Percentiles rank a stretch among this genome's conserved stretches.
These are phyloP conservation scores for Colletotrichum agaves DNA, from an alignment of 2,329 filamentous ascomycete species.

Conservation along the genomic window DNA sequence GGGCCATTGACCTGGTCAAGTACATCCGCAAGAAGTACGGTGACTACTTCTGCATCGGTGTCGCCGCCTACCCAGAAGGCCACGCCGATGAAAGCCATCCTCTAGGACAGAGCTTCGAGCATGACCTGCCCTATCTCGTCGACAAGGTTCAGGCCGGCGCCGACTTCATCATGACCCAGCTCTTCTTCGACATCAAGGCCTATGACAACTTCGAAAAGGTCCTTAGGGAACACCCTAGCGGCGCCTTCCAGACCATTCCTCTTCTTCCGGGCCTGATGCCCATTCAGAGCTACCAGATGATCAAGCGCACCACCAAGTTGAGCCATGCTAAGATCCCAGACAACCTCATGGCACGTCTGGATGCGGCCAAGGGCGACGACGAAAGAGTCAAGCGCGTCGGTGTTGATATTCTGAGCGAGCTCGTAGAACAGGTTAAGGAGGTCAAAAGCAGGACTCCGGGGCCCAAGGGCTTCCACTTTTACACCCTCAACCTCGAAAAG, in stretches of 20 bases:
- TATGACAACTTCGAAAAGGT: conserved; percentile 83
- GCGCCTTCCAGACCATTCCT: conserved; percentile 84
- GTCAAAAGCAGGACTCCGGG: conserved; percentile 67
- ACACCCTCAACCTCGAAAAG: conserved; percentile 96
- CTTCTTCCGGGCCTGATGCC: conserved; percentile 98
- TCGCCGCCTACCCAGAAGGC: conserved; percentile 94
- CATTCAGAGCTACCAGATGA: conserved; percentile 96
- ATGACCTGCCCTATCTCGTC: conserved; percentile 87
- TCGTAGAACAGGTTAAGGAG: conserved; percentile 81
- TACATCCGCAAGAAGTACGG: conserved; percentile 90
- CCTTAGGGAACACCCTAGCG: conserved; percentile 83
- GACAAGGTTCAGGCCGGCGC: conserved; percentile 93
- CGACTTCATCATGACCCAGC: conserved; percentile 98
- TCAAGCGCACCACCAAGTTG: conserved; percentile 92
- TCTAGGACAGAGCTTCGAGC: conserved; percentile 72
- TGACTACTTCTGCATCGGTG: conserved; percentile 96
- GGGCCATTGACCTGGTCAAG: conserved; percentile 87
- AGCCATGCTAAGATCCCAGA: conserved; percentile 87
- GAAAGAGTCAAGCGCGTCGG: conserved; percentile 83
- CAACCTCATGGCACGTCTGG: conserved; percentile 74
- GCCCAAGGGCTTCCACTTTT: conserved; percentile 92
- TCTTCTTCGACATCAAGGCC: conserved; percentile 91
- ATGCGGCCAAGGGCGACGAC: conserved; percentile 80
- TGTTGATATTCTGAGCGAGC: conserved; percentile 84
- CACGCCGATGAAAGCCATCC: conserved; percentile 93